A percentile compares a stretch with the other conserved stretches of the same genome.
Evolutionary conservation across 257 asterid species (phyloP).

Genomic region (Solanum neorickii): DNA sequence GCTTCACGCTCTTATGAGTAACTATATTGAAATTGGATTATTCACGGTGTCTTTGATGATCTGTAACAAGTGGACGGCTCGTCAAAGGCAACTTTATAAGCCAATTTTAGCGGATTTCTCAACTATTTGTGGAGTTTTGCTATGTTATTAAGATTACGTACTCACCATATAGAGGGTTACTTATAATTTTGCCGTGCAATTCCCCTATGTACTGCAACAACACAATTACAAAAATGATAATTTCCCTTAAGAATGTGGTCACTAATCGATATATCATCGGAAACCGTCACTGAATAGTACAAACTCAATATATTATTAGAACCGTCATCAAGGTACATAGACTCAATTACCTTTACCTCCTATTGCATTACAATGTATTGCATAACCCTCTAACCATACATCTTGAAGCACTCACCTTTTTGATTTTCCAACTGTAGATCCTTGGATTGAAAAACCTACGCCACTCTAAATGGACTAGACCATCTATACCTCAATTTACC

Average conservation of each 20-base stretch:
- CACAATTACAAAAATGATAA: not conserved
- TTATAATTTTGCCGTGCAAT: not conserved
- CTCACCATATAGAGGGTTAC: not conserved
- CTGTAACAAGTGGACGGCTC: not conserved
- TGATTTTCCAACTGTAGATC: not conserved
- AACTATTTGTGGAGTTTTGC: too few relatives aligned
- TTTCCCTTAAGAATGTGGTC: too few relatives aligned
- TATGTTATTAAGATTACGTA: too few relatives aligned
- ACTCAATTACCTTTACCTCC: not conserved
- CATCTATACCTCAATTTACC: not conserved
- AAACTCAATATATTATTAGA: not conserved
- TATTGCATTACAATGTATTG: not conserved
- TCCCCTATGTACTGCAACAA: not conserved
- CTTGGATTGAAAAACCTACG: not conserved
- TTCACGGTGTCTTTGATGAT: not conserved
- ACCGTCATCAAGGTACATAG: not conserved
- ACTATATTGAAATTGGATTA: too few relatives aligned
- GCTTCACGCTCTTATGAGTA: too few relatives aligned
- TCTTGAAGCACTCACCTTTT: not conserved
- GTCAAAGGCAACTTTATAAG: not conserved
- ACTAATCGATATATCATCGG: not conserved
- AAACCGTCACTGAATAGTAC: not conserved
- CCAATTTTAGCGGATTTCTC: not conserved
- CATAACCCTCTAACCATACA: not conserved
- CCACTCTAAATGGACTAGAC: not conserved